Base-by-base conservation (phyloP, 164 flowering plant genomes). In the Magnolia sinica region DNA sequence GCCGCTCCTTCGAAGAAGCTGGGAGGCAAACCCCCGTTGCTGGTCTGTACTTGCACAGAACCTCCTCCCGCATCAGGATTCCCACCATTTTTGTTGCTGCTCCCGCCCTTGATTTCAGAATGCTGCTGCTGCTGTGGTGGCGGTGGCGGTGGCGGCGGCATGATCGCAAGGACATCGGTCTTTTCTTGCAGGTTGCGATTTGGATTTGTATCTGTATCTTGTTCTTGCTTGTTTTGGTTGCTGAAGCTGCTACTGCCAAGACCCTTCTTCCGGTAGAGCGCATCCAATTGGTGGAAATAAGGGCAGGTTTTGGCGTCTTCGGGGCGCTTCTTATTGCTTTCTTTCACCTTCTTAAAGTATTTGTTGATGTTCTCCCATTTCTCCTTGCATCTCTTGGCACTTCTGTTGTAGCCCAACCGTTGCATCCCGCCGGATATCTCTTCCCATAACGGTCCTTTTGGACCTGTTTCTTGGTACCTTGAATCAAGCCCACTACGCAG, bases 341-440 rank as follows among this genome's bases (percentile, higher is more conserved):
- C 94, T 64, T 91, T 91, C 8, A 91, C 92, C 74, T 89, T 90
- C 80, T 88, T 89, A 83, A 84, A 89, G 83, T 89, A 90, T 85
- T 89, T 90, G 81, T 90, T 89, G 73, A 90, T 90, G 73, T 89
- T 90, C 82, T 90, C 94, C 94, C 94, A 90, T 82, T 90, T 90
- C 76, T 90, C 94, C 70, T 90, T 90, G 86, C 92, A 90, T 79
- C 92, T 83, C 79, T 89, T 89, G 37, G 92, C 74, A 68, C 85
- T 89, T 68, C 94, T 83, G 63, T 81, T 85, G 79, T 90, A 89
- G 1, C 94, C 92, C 82, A 87, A 76, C 68, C 79, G 72, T 29
- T 49, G 73, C 94, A 90, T 89, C 14, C 86, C 87, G 0, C 82
- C 72, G 0, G 92, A 88, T 68, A 90, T 85, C 79, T 90, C 94